Conservation (phyloP, 805 yeast genomes). For the Spathaspora arborariae region DNA sequence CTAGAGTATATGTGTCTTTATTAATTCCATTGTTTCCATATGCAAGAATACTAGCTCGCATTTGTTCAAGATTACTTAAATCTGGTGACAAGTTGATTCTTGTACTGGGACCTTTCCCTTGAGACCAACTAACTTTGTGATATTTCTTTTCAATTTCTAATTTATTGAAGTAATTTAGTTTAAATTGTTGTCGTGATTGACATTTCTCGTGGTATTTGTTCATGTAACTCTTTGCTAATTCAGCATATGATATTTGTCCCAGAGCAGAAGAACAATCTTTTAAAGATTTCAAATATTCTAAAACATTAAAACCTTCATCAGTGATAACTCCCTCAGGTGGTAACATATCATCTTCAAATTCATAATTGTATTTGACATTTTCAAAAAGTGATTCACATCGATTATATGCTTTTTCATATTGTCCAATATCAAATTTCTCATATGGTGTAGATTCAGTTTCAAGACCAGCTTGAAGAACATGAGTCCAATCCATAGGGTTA, state of each 20-base stretch:
- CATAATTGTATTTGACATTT: constrained; percentile 22
- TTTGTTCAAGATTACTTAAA: constrained; percentile 3
- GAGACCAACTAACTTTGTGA: constrained; percentile 7
- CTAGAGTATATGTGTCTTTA: constrained; percentile 5
- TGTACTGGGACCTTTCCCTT: background rate
- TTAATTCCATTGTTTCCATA: background rate
- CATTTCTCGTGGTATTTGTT: constrained; percentile 3
- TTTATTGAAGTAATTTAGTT: constrained; percentile 8
- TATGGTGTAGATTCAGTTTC: constrained; percentile 12
- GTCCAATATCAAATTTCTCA: constrained; percentile 4
- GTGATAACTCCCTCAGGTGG: constrained; percentile 1
- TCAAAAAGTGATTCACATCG: constrained; percentile 25
- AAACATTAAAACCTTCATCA: constrained; percentile 7
- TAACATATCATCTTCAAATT: constrained; percentile 13
- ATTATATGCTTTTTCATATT: constrained; percentile 15
- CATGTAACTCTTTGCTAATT: constrained; percentile 5
- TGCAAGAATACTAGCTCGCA: background rate
- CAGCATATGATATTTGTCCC: constrained; percentile 2
- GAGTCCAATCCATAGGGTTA: constrained; percentile 22
- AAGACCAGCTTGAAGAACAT: constrained; percentile 22
- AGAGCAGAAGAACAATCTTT: background rate
- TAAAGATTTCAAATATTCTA: constrained; percentile 6
- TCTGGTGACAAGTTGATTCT: background rate
- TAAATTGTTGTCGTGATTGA: constrained; percentile 1
- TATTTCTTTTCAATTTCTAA: constrained; percentile 8